These are phyloP conservation scores for Perkinsus olseni DNA, from an alignment of 169 alveolate species.

Conservation along the genomic window DNA sequence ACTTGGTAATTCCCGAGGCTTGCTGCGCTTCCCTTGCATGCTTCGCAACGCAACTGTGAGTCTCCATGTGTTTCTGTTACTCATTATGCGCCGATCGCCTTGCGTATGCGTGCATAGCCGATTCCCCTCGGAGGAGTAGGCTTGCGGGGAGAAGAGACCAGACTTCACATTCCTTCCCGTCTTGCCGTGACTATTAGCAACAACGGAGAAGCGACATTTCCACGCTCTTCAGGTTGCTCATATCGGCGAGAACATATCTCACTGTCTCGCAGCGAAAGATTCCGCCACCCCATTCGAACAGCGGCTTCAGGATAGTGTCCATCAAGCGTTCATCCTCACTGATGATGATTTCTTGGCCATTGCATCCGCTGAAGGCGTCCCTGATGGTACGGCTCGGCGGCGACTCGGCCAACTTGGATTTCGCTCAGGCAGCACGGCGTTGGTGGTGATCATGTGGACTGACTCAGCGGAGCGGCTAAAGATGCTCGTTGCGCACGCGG, in stretches of 20 bases:
- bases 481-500: slow-evolving; percentile 35
- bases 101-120: background rate
- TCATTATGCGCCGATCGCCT: no score
- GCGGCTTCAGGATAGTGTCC: background rate
- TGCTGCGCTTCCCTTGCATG: no score
- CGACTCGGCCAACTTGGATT: no score
- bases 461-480: background rate
- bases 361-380: background rate
- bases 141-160: no score
- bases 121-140: no score
- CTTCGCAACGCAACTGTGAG: no score
- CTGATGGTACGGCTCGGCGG: background rate
- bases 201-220: no score
- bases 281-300: background rate
- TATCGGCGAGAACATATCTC: background rate
- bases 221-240: background rate
- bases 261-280: background rate
- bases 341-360: background rate
- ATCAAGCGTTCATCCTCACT: background rate
- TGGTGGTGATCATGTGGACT: background rate
- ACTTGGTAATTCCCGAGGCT: background rate
- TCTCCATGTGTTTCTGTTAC: no score
- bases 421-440: background rate
- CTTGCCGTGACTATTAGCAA: no score
- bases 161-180: no score